These are phyloP conservation scores for Avena sativa DNA, from an alignment of 176 grass and related monocot genomes.

Conservation along the genomic window DNA sequence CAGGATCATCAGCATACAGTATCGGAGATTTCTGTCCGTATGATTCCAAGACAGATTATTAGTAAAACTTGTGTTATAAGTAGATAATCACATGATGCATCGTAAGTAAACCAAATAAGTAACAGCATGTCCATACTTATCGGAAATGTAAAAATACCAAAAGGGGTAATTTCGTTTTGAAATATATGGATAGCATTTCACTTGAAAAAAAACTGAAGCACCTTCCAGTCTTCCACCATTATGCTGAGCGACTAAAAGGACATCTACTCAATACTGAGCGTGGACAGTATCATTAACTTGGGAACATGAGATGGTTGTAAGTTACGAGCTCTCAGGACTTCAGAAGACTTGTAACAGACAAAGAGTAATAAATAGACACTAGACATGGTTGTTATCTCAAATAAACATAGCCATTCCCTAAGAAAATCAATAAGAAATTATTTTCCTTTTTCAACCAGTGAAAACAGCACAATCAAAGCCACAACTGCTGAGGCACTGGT, in stretches of 20 bases:
- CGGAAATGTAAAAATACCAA: constrained; percentile 7
- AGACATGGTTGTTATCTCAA: constrained; percentile 4
- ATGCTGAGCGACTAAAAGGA: not conserved
- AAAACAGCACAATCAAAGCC: not conserved
- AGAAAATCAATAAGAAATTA: constrained; percentile 1
- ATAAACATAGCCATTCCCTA: not conserved
- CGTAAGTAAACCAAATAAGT: not conserved
- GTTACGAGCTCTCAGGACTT: not conserved
- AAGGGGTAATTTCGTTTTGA: not conserved
- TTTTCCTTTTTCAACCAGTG: not conserved
- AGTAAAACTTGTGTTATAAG: constrained; percentile 34
- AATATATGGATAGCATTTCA: constrained; percentile 26
- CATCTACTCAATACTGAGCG: constrained; percentile 1
- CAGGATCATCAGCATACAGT: constrained; percentile 57
- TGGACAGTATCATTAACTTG: constrained; percentile 20
- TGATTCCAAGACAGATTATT: constrained; percentile 45
- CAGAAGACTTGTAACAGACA: not conserved
- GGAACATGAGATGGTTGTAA: constrained; percentile 6
- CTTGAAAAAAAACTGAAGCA: constrained; percentile 9
- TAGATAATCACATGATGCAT: constrained; percentile 21
- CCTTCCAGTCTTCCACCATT: constrained; percentile 15
- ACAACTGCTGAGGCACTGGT: not conserved
- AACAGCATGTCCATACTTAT: constrained; percentile 28
- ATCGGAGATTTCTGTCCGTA: constrained; percentile 52
- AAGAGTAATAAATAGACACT: not conserved